A percentile compares a stretch with the other conserved stretches of the same genome.
These are phyloP conservation scores for Aspergillus funiculosus DNA, from an alignment of 495 filamentous ascomycete species.

Conservation along the genomic window DNA sequence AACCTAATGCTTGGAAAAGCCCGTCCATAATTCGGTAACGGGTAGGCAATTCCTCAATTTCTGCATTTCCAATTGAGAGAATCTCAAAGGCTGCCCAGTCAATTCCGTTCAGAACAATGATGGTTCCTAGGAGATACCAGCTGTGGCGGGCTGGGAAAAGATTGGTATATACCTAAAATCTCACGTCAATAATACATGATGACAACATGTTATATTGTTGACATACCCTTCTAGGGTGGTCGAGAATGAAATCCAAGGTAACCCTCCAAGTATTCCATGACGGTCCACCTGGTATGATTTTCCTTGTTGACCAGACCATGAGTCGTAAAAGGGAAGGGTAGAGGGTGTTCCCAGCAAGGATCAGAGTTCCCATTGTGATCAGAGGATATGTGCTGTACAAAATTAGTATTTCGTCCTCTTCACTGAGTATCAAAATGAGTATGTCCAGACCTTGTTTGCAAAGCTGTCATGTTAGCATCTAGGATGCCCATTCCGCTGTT, in stretches of 20 bases:
- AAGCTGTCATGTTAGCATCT: slow-evolving; percentile 67
- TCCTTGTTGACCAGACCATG: slow-evolving; percentile 61
- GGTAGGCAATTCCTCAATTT: slow-evolving; percentile 50
- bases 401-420: slow-evolving; percentile 10
- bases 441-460: slow-evolving; percentile 33
- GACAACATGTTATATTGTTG: not conserved
- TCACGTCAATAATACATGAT: not conserved
- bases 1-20: slow-evolving; percentile 68
- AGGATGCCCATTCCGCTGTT: slow-evolving; percentile 84
- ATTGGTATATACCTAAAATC: slow-evolving; percentile 59
- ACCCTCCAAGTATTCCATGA: slow-evolving; percentile 47
- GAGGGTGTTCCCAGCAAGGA: slow-evolving; percentile 78
- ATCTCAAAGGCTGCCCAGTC: slow-evolving; percentile 81
- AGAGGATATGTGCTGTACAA: slow-evolving; percentile 54
- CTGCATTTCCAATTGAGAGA: slow-evolving; percentile 66
- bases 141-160: slow-evolving; percentile 72
- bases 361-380: slow-evolving; percentile 68
- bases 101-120: slow-evolving; percentile 70
- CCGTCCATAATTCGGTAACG: slow-evolving; percentile 66
- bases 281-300: slow-evolving; percentile 38
- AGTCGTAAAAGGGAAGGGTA: slow-evolving; percentile 75
- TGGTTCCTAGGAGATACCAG: slow-evolving; percentile 70
- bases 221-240: slow-evolving; percentile 64
- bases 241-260: slow-evolving; percentile 75
- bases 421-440: not conserved